Base-by-base conservation (phyloP, 2,329 filamentous ascomycete species). In the Fusarium sp. region DNA sequence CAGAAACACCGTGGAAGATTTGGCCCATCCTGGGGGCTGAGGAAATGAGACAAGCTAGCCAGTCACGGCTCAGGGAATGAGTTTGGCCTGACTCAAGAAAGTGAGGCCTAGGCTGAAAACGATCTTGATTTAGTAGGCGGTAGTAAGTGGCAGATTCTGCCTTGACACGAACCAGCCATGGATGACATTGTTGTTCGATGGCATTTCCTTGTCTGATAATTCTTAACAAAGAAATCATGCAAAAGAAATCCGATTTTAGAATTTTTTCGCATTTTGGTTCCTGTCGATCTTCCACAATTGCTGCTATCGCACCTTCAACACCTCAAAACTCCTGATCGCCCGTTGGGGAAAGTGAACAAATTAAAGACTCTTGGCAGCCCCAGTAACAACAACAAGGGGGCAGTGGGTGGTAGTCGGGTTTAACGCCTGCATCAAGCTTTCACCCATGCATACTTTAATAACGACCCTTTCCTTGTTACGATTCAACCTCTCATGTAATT, bases 11-110 rank as follows among this genome's bases (percentile, higher is more conserved):
- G 50, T 38, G 19, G 17, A 44, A 34, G 38, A 53, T 52, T 23
- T 30, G 59, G 59, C 26, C 26, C 57, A 62, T 62, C 23, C 42
- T 56, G 39, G 65, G 39, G 56, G 43, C 51, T 32, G 44, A 51
- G 65, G 65, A 68, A 69, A 68, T 68, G 65, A 68, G 56, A 42
- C 40, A 47, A 21, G 24, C 43, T 28, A 46, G 51, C 65, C 65
- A 68, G 51, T 68, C 56, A 66, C 26, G 40, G 54, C 36, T 30
- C 34, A 44, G 61, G 58, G 21, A 26, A 49, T 19, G 21, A 19
- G 26, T 42, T 56, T 51, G 52, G 21, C n/a, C 61, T 66, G 63
- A 66, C 62, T 66, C 50, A 28, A 47, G 39, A 24, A 28, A 32
- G 20, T 40, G 28, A 42, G 28, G 14, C 59, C 26, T 30, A 17